Base-by-base conservation (phyloP, 2,329 filamentous ascomycete genomes). In the Coniochaeta prunicola region DNA sequence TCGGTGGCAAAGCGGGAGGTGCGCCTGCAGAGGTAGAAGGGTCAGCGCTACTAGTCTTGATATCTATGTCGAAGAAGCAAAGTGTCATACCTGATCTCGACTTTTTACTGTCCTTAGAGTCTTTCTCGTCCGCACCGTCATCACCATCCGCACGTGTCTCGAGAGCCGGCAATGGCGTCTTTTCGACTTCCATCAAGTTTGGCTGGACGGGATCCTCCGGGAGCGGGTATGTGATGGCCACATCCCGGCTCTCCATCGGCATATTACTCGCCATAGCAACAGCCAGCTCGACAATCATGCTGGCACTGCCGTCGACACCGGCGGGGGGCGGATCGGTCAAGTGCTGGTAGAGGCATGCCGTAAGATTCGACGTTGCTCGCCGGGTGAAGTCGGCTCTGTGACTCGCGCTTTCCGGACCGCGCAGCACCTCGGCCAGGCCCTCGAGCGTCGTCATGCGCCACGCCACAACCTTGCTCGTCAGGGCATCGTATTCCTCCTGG, bases 381-480 rank as follows among this genome's bases (percentile, higher is more conserved):
- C 86, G 84, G 30, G 88, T 90, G 59, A 97, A 84, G 57, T 84
- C 78, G 8, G 81, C 74, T 31, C 87, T 86, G 72, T 92, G 82
- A 12, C 89, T 83, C 13, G 80, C 79, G 50, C 86, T 87, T 58
- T 87, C 80, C 0, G 84, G 77, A 4, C 87, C 85, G 59, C 82
- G 80, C 19, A 97, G 80, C 36, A 83, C 73, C 57, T 89, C 85
- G 63, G 87, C 82, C 19, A 99, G 79, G n/a, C 93, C 94, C 68
- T 99, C 94, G 17, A 97, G 79, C 2, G 94, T 99, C 3, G 93
- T 87, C 74, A 97, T 86, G 60, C 94, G 86, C 94, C 94, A 99
- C 69, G 89, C 91, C 61, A 96, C 87, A 50, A 97, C 85, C 74
- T 96, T 96, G 53, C 87, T 85, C 24, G 90, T 90, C 59, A 96